Conservation (phyloP, 2,329 filamentous ascomycete species). For the Metarhizium robertsii region DNA sequence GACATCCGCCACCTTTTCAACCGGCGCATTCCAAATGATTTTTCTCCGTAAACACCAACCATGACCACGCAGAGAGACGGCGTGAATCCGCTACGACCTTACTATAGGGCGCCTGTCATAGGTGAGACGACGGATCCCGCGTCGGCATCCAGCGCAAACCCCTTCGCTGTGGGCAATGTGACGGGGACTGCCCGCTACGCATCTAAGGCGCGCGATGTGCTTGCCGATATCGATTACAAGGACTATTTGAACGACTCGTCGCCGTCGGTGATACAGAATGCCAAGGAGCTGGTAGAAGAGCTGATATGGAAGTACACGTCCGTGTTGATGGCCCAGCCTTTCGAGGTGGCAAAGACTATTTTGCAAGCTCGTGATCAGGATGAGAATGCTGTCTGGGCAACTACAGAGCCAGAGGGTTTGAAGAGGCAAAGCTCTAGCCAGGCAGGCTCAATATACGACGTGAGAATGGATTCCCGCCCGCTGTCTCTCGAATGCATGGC, state of each 20-base stretch:
- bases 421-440: constrained; percentile 22
- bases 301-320: constrained; percentile 87
- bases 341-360: constrained; percentile 92
- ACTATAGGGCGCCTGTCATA: constrained; percentile 56
- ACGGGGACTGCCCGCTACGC: constrained; percentile 25
- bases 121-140: constrained; percentile 33
- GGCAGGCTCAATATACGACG: constrained; percentile 25
- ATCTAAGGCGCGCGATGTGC: constrained; percentile 67
- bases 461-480: constrained; percentile 13
- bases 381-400: constrained; percentile 26
- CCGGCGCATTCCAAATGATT: constrained; percentile 15
- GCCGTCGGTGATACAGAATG: constrained; percentile 63
- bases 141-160: constrained; percentile 31
- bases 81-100: constrained; percentile 58
- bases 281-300: constrained; percentile 72
- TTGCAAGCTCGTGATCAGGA: constrained; percentile 64
- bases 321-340: constrained; percentile 84
- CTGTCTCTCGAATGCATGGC: not conserved
- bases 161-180: constrained; percentile 36
- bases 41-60: constrained; percentile 16
- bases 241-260: constrained; percentile 73
- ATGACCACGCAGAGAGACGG: constrained; percentile 38
- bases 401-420: constrained; percentile 14
- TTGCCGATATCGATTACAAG: constrained; percentile 86
- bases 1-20: not conserved